Conservation (phyloP, 2,329 filamentous ascomycete species). For the Ceratocystis cacaofunesta region DNA sequence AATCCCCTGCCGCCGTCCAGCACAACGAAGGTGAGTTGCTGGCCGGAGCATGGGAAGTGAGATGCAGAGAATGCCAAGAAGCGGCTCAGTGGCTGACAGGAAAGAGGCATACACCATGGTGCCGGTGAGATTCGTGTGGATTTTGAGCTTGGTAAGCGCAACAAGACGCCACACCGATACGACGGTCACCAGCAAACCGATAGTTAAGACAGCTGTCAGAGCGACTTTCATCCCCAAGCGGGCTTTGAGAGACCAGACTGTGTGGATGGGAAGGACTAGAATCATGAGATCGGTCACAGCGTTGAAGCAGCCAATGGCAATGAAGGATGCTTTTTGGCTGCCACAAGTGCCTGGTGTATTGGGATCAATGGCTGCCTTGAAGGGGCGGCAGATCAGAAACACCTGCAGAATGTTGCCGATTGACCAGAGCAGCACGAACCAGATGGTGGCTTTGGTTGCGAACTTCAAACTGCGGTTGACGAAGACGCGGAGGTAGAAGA, state of each 20-base stretch:
- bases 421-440: conserved; percentile 23
- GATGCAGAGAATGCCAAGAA: conserved; percentile 20
- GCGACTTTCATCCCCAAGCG: conserved; percentile 22
- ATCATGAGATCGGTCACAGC: conserved; percentile 28
- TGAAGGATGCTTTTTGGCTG: conserved; percentile 26
- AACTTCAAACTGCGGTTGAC: conserved; percentile 23
- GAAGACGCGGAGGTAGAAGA: conserved; percentile 31
- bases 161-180: conserved; percentile 20
- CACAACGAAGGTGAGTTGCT: conserved; percentile 10
- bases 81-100: conserved; percentile 19
- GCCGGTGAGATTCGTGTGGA: conserved; percentile 19
- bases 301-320: conserved; percentile 28
- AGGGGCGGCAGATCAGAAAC: conserved; percentile 22
- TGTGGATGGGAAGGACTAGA: conserved; percentile 26
- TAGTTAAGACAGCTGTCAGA: conserved; percentile 22
- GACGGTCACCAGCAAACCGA: conserved; percentile 22
- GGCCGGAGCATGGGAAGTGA: conserved; percentile 20
- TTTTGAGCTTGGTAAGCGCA: conserved; percentile 20
- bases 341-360: conserved; percentile 24
- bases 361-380: conserved; percentile 20
- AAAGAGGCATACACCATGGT: conserved; percentile 21
- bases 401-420: conserved; percentile 20
- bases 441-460: conserved; percentile 22
- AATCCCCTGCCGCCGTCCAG: background rate
- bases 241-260: conserved; percentile 26